Evolutionary conservation across 164 flowering plant species (phyloP).

Genomic region (Annona squamosa): DNA sequence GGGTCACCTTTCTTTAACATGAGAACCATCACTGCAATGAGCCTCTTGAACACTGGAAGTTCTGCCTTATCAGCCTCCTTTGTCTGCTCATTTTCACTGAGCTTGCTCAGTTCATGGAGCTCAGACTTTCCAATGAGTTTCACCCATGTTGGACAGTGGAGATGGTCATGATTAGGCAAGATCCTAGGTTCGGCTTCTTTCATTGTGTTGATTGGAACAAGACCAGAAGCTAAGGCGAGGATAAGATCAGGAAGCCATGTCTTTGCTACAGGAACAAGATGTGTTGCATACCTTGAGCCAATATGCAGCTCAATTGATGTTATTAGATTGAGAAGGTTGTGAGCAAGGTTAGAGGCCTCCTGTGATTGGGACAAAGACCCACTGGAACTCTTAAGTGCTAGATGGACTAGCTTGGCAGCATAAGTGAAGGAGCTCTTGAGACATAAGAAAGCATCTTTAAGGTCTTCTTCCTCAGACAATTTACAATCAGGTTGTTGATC

Average conservation of each 20-base stretch:
- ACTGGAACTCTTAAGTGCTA: constrained; percentile 32
- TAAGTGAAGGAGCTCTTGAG: constrained; percentile 74
- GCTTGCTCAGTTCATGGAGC: constrained; percentile 30
- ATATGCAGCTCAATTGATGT: constrained; percentile 38
- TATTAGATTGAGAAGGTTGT: constrained; percentile 52
- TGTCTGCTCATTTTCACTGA: constrained; percentile 27
- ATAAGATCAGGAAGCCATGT: constrained; percentile 88
- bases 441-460: constrained; percentile 39
- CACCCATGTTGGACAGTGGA: constrained; percentile 45
- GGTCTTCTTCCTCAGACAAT: constrained; percentile 36
- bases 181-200: constrained; percentile 13
- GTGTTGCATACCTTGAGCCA: constrained; percentile 48
- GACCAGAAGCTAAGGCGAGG: constrained; percentile 50
- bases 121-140: constrained; percentile 48
- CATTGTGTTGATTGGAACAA: constrained; percentile 14
- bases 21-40: constrained; percentile 37
- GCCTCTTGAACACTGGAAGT: constrained; percentile 36
- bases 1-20: constrained; percentile 32
- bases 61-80: constrained; percentile 13
- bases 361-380: constrained; percentile 30
- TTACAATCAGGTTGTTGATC: constrained; percentile 16
- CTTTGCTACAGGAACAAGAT: constrained; percentile 38
- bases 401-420: constrained; percentile 59
- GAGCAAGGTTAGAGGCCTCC: constrained; percentile 43
- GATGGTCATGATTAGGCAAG: constrained; percentile 10